These are phyloP conservation scores for Amanita exitialis DNA, from an alignment of 768 basidiomycete species.

Conservation along the genomic window DNA sequence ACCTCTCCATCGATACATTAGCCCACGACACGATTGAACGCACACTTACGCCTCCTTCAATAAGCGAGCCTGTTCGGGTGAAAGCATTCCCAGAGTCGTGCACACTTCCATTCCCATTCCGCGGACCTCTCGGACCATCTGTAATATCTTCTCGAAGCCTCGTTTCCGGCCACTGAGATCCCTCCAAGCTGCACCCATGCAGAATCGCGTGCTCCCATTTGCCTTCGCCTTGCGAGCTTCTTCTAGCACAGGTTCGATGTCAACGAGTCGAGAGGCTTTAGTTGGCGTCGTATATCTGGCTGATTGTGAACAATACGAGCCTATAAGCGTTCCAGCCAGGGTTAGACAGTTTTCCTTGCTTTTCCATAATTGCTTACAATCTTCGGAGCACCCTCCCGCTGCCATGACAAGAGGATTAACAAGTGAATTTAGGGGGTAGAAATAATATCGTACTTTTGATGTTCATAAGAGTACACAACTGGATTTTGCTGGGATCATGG, in stretches of 20 bases:
- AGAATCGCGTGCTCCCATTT: constrained; percentile 95
- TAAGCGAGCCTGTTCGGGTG: constrained; percentile 83
- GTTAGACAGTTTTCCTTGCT: constrained; percentile 1
- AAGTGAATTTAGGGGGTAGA: constrained; percentile 17
- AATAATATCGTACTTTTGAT: constrained; percentile 70
- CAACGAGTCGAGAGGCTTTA: constrained; percentile 77
- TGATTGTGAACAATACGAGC: constrained; percentile 97
- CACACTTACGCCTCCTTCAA: constrained; percentile 82
- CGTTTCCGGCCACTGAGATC: constrained; percentile 88
- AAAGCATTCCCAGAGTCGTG: constrained; percentile 96
- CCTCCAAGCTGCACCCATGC: constrained; percentile 99
- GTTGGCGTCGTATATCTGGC: constrained; percentile 88
- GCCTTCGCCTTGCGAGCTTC: constrained; percentile 91
- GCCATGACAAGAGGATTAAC: constrained; percentile 7
- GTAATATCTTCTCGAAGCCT: constrained; percentile 86
- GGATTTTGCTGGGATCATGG: constrained; percentile 85
- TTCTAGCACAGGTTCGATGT: constrained; percentile 85
- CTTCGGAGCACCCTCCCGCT: constrained; percentile 95
- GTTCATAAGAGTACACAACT: constrained; percentile 96
- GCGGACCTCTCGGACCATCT: constrained; percentile 86
- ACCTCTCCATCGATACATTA: constrained; percentile 8
- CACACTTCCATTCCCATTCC: constrained; percentile 99
- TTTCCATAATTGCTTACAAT: constrained; percentile 48
- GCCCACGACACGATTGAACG: neutral
- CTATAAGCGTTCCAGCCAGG: constrained; percentile 23